Conservation (phyloP, 2,329 filamentous ascomycete genomes). For the Fusarium verticillioides region DNA sequence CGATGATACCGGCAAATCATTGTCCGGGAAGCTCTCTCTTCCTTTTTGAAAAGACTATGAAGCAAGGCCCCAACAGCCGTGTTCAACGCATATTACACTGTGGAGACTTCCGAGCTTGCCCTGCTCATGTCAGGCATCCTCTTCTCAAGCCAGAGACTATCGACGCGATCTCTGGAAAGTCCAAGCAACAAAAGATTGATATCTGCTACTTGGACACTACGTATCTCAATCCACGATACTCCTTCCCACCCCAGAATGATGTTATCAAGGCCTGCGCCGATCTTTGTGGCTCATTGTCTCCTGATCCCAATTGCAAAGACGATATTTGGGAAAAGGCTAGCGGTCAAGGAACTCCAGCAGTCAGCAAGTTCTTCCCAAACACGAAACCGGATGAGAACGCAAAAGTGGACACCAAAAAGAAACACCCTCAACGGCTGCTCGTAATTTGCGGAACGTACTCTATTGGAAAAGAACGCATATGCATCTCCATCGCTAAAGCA, state of each 20-base stretch:
- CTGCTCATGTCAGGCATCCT: conserved; percentile 84
- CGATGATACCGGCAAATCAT: conserved; percentile 96
- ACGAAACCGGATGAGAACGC: conserved; percentile 45
- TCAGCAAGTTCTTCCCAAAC: conserved; percentile 65
- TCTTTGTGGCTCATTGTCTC: conserved; percentile 82
- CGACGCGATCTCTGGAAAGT: conserved; percentile 76
- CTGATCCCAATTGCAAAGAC: conserved; percentile 65
- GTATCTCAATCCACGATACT: conserved; percentile 94
- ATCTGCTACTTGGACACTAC: conserved; percentile 98
- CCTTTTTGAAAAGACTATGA: conserved; percentile 83
- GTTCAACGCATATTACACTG: conserved; percentile 90
- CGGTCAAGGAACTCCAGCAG: conserved; percentile 54
- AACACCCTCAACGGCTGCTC: conserved; percentile 71
- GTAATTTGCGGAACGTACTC: conserved; percentile 97
- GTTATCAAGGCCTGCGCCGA: conserved; percentile 90
- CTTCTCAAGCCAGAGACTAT: conserved; percentile 79
- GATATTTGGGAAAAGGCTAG: conserved; percentile 59
- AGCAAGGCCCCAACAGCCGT: conserved; percentile 67
- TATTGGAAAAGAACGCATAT: conserved; percentile 97
- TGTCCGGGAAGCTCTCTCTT: conserved; percentile 96
- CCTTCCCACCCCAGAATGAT: conserved; percentile 88
- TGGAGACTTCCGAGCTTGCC: conserved; percentile 93
- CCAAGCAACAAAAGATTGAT: conserved; percentile 86
- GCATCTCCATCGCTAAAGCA: conserved; percentile 88
- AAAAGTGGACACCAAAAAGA: conserved; percentile 44